These are phyloP conservation scores for Hypholoma fasciculare DNA, from an alignment of 768 basidiomycete species.

Conservation along the genomic window DNA sequence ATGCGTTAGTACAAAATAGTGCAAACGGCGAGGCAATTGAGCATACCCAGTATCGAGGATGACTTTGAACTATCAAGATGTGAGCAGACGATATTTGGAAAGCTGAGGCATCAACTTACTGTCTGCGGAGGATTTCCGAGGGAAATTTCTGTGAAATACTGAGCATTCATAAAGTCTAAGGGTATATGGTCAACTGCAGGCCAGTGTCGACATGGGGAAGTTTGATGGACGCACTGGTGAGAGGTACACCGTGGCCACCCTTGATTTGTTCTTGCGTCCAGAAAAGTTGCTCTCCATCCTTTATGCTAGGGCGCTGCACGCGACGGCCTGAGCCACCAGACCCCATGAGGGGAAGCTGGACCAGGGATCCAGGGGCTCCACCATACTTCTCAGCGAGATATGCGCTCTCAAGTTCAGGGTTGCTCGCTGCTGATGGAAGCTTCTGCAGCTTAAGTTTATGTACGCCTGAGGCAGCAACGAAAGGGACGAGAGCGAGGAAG, in stretches of 20 bases:
- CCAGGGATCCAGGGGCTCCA: constrained; percentile 44
- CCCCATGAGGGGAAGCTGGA: constrained; percentile 66
- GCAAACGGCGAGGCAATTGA: background rate
- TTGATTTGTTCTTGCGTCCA: constrained; percentile 81
- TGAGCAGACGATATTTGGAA: constrained; percentile 1
- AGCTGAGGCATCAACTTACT: constrained; percentile 39
- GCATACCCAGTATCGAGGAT: constrained; percentile 87
- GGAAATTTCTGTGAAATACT: constrained; percentile 89
- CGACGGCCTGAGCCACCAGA: constrained; percentile 73
- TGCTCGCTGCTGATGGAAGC: constrained; percentile 59
- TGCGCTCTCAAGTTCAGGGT: constrained; percentile 70
- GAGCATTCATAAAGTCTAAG: constrained; percentile 96
- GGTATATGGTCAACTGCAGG: background rate
- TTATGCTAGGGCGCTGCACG: constrained; percentile 34
- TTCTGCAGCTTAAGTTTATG: constrained; percentile 92
- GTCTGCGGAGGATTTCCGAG: constrained; percentile 84
- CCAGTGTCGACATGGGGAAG: background rate
- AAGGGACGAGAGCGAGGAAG: constrained; percentile 46
- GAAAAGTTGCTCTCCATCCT: constrained; percentile 59
- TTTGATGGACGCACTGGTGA: constrained; percentile 67
- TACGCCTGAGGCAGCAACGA: constrained; percentile 55
- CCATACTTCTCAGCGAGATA: constrained; percentile 97
- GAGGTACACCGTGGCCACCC: constrained; percentile 84
- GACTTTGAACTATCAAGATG: constrained; percentile 74
- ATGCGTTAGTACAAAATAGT: background rate